Base-by-base conservation (phyloP, 2,329 filamentous ascomycete species). In the Rugonectria rugulosa region DNA sequence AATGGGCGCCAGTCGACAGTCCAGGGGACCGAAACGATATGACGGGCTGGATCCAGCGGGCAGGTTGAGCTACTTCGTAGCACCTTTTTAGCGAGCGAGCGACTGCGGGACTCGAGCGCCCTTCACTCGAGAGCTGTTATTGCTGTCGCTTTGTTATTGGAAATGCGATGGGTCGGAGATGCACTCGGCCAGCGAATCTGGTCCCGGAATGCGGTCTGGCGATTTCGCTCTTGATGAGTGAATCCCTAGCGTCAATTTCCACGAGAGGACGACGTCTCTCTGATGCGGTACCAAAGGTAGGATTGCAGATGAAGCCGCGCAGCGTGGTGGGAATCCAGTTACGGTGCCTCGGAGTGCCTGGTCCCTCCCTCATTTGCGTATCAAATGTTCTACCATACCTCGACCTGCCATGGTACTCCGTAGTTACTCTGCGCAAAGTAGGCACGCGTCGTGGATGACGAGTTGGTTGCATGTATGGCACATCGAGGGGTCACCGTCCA, bases 41-140 rank as follows among this genome's bases (percentile, higher is more conserved):
- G 62, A 64, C 60, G 58, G 62, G 65, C 65, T 68, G 62, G 63
- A 68, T 68, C 65, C 65, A 66, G 58, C 65, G 55, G 63, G 46
- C 63, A 68, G 63, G 65, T 68, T 63, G 63, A 68, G 58, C 61
- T 68, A 66, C 60, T n/a, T n/a, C n/a, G n/a, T n/a, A n/a, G n/a
- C n/a, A n/a, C n/a, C 49, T 60, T 40, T 49, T 61, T 67, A 64
- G 64, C 62, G 62, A 66, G 54, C 48, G 53, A 65, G 65, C 58
- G 59, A 60, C 40, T 20, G 26, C 31, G 20, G 40, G 45, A 26
- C 21, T 43, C 40, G 27, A 55, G 49, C 32, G 23, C 37, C 53
- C 47, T 51, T 51, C 29, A 17, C 31, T 37, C 27, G 23, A n/a
- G n/a, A n/a, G n/a, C n/a, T n/a, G n/a, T n/a, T n/a, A n/a, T n/a